phyloP scores from a whole-genome alignment of 1,284 basidiomycete species.

The Cryptococcus depauperatus region DNA sequence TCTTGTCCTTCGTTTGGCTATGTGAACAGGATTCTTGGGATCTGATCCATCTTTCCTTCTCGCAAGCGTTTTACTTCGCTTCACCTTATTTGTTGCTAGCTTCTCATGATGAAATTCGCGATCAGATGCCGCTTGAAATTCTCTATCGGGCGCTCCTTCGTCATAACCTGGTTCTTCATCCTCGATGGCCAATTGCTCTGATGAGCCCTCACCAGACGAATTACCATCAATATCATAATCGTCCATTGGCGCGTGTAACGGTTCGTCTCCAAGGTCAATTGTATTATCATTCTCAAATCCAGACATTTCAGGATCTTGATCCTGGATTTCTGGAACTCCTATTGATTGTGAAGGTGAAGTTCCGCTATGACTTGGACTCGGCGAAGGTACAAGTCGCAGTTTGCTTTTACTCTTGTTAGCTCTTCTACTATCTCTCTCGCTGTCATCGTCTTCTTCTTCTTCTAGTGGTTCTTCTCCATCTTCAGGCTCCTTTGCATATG shows the following conservation, averaged over 20 bases:
- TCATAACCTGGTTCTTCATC: slow-evolving; percentile 3
- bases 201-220: too few relatives aligned
- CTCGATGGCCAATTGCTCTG: too few relatives aligned
- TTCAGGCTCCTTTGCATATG: too few relatives aligned
- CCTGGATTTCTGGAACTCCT: too few relatives aligned
- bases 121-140: not conserved
- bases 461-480: slow-evolving; percentile 4
- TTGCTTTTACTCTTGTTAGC: not conserved
- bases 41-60: slow-evolving; percentile 11
- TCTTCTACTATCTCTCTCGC: slow-evolving; percentile 6
- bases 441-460: slow-evolving; percentile 24
- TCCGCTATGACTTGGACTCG: slow-evolving; percentile 3
- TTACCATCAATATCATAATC: slow-evolving; percentile 2
- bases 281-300: slow-evolving; percentile 6
- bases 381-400: slow-evolving; percentile 18
- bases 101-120: not conserved
- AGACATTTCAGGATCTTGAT: too few relatives aligned
- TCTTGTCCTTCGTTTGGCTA: not conserved
- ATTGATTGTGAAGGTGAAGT: slow-evolving; percentile 1
- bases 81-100: slow-evolving; percentile 6
- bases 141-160: slow-evolving; percentile 3
- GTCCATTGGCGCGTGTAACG: slow-evolving; percentile 2
- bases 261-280: slow-evolving; percentile 8
- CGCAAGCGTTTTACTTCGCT: slow-evolving; percentile 5
- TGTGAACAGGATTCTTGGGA: slow-evolving; percentile 1